Evolutionary conservation across 345 rosid species (phyloP).

Genomic region (Heritiera littoralis): DNA sequence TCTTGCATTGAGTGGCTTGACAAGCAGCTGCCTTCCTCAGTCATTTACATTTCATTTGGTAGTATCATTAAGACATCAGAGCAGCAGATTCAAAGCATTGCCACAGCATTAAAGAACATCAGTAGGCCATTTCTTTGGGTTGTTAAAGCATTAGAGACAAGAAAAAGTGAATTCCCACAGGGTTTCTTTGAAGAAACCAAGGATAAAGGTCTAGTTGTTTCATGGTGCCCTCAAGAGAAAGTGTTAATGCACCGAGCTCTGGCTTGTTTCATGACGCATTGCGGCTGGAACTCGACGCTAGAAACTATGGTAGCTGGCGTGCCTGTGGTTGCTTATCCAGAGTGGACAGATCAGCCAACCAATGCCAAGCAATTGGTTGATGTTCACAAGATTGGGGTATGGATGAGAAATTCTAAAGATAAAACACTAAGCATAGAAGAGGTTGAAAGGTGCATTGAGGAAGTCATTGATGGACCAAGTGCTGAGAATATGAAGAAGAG

Average conservation of each 20-base stretch:
- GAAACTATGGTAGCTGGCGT: constrained; percentile 52
- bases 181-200: constrained; percentile 34
- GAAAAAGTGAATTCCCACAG: constrained; percentile 14
- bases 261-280: constrained; percentile 56
- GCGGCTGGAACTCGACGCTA: constrained; percentile 64
- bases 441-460: constrained; percentile 49
- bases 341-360: constrained; percentile 48
- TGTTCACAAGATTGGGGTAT: constrained; percentile 46
- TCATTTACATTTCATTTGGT: constrained; percentile 66
- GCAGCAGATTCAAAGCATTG: constrained; percentile 43
- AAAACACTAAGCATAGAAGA: constrained; percentile 34
- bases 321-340: constrained; percentile 53
- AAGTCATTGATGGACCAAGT: constrained; percentile 31
- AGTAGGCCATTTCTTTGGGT: constrained; percentile 59
- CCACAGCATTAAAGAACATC: constrained; percentile 39
- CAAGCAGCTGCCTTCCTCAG: constrained; percentile 43
- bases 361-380: constrained; percentile 47
- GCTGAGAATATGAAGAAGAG: constrained; percentile 40
- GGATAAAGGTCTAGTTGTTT: constrained; percentile 42
- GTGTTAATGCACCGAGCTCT: constrained; percentile 44
- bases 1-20: constrained; percentile 61
- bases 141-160: constrained; percentile 29
- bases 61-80: constrained; percentile 37
- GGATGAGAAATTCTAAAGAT: constrained; percentile 37
- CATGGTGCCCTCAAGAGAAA: constrained; percentile 56